Conservation (phyloP, 176 grass and related monocot species). For the Rhynchospora tenuis region DNA sequence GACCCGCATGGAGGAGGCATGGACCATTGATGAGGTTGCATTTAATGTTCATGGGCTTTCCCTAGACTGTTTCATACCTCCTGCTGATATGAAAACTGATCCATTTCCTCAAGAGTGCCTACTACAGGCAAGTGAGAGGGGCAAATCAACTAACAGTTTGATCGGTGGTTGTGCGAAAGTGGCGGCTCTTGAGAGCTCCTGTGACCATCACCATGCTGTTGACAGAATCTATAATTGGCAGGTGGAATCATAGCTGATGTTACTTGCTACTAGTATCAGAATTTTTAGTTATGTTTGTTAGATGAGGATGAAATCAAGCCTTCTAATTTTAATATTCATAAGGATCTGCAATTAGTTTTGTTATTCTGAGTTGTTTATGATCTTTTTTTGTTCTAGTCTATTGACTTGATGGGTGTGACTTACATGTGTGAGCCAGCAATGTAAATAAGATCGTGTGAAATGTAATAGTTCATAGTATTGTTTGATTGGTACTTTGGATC, state of each 20-base stretch:
- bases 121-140: constrained; percentile 16
- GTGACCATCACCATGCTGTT: constrained; percentile 9
- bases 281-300: neutral
- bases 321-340: too few species aligned
- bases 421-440: neutral
- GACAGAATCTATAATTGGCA: constrained; percentile 1
- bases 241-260: constrained; percentile 11
- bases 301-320: too few species aligned
- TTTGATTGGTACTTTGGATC: constrained; percentile 21
- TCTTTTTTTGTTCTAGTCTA: neutral
- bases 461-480: constrained; percentile 1
- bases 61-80: constrained; percentile 91
- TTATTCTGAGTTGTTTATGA: neutral
- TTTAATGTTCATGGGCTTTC: constrained; percentile 90
- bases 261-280: neutral
- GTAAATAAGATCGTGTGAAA: neutral
- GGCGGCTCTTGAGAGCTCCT: neutral
- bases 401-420: neutral
- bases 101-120: constrained; percentile 60
- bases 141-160: constrained; percentile 6
- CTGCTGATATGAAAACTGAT: constrained; percentile 67
- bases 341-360: too few species aligned
- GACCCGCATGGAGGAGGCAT: constrained; percentile 90
- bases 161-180: constrained; percentile 5
- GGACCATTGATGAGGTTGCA: constrained; percentile 95